Conservation (phyloP, 2,329 filamentous ascomycete genomes). For the Fusarium globosum region DNA sequence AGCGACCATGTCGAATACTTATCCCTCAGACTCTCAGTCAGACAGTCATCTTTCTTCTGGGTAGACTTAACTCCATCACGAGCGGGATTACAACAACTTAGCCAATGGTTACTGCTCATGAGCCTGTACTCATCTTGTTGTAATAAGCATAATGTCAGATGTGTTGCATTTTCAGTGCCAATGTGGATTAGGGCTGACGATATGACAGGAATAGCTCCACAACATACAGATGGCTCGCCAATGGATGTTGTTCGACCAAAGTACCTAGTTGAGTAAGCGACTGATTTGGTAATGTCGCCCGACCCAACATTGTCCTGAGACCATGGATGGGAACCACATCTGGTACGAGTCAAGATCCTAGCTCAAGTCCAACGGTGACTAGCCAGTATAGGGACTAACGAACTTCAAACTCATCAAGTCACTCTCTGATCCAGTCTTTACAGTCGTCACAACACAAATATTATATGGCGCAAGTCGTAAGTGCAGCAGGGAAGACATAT, state of each 20-base stretch:
- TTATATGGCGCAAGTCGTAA: accelerated
- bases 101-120: accelerated
- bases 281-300: not conserved
- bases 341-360: not conserved
- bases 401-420: too few relatives aligned
- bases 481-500: not conserved
- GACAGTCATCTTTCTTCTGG: not conserved
- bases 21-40: not conserved
- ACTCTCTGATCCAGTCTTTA: accelerated
- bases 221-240: not conserved
- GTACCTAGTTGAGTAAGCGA: too few relatives aligned
- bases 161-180: not conserved
- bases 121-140: not conserved
- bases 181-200: constrained; percentile 1
- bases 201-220: not conserved
- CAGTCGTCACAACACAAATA: accelerated
- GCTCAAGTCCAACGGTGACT: not conserved
- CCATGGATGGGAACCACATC: too few relatives aligned
- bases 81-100: accelerated
- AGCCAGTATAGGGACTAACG: accelerated
- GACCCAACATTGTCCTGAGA: too few relatives aligned
- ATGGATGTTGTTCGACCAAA: not conserved
- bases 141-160: not conserved
- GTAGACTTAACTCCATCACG: not conserved
- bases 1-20: not conserved